Conservation (phyloP, 2,329 filamentous ascomycete species). For the Diaporthe amygdali region DNA sequence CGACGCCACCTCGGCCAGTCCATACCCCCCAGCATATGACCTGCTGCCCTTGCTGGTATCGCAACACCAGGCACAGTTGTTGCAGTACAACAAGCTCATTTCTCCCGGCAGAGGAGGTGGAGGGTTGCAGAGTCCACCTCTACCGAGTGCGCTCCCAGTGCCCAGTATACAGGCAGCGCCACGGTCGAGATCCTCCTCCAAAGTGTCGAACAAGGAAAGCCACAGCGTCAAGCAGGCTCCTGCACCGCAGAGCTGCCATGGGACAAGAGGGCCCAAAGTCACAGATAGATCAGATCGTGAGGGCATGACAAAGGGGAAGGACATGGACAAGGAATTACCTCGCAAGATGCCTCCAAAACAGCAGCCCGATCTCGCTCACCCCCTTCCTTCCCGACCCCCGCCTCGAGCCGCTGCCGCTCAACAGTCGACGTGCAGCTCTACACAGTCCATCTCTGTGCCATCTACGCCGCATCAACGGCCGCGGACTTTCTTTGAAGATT, state of each 20-base stretch:
- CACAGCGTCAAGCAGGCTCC: conserved; percentile 46
- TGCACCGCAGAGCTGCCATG: conserved; percentile 63
- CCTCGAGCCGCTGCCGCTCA: conserved; percentile 23
- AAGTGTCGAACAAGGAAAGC: conserved; percentile 61
- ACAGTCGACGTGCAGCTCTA: conserved; percentile 37
- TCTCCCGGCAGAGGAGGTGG: conserved; percentile 58
- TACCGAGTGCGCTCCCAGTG: conserved; percentile 60
- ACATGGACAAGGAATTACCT: conserved; percentile 40
- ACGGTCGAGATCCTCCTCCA: conserved; percentile 64
- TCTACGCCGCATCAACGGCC: conserved; percentile 92
- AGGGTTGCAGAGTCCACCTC: conserved; percentile 60
- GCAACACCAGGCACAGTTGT: conserved; percentile 66
- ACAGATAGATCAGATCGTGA: conserved; percentile 65
- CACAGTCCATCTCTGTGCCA: conserved; percentile 85
- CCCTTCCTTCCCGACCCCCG: conserved; percentile 27
- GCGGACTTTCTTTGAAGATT: conserved; percentile 77
- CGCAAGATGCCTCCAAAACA: conserved; percentile 56
- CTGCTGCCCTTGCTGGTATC: conserved; percentile 63
- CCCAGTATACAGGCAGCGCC: conserved; percentile 61
- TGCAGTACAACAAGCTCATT: conserved; percentile 70
- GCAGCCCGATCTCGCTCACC: conserved; percentile 37
- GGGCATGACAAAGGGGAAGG: conserved; percentile 62
- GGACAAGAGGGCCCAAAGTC: conserved; percentile 64
- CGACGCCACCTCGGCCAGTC: conserved; percentile 34
- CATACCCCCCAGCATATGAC: conserved; percentile 49